phyloP scores from a whole-genome alignment of 768 basidiomycete genomes.

The Gloeophyllum trabeum region DNA sequence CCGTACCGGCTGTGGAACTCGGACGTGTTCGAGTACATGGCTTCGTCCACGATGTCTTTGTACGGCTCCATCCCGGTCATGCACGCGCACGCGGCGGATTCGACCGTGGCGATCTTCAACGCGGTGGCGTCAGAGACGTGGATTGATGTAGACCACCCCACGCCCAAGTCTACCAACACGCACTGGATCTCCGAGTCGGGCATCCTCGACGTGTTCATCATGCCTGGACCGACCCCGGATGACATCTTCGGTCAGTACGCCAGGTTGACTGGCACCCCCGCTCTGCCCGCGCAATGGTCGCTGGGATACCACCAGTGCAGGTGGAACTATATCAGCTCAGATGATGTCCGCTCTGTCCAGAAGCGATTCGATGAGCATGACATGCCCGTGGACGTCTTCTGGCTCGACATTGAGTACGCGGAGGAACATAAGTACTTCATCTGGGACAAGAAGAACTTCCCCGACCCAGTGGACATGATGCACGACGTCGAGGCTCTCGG shows the following conservation, averaged over 20 bases:
- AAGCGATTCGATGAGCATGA: constrained; percentile 86
- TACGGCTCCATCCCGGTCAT: constrained; percentile 90
- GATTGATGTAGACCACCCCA: constrained; percentile 77
- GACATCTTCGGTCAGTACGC: constrained; percentile 84
- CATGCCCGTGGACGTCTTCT: constrained; percentile 92
- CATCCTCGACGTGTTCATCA: constrained; percentile 86
- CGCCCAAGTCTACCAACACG: constrained; percentile 62
- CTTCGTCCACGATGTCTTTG: constrained; percentile 66
- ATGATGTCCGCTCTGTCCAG: constrained; percentile 80
- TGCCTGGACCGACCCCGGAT: constrained; percentile 81
- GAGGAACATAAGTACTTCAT: constrained; percentile 95
- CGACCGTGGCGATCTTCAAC: constrained; percentile 87
- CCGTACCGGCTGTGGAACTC: constrained; percentile 93
- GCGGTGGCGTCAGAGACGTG: constrained; percentile 87
- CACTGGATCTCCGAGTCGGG: constrained; percentile 99
- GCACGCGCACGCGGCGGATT: constrained; percentile 82
- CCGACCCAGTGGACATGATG: constrained; percentile 89
- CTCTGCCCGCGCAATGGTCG: constrained; percentile 85
- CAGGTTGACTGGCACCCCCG: constrained; percentile 71
- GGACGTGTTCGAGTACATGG: constrained; percentile 94
- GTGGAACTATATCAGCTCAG: constrained; percentile 93
- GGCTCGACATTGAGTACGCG: constrained; percentile 95
- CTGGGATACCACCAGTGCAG: constrained; percentile 95
- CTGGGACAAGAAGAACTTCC: constrained; percentile 89
- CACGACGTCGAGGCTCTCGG: constrained; percentile 77